phyloP scores from a whole-genome alignment of 176 grass and related monocot species.

The Oryza australiensis region DNA sequence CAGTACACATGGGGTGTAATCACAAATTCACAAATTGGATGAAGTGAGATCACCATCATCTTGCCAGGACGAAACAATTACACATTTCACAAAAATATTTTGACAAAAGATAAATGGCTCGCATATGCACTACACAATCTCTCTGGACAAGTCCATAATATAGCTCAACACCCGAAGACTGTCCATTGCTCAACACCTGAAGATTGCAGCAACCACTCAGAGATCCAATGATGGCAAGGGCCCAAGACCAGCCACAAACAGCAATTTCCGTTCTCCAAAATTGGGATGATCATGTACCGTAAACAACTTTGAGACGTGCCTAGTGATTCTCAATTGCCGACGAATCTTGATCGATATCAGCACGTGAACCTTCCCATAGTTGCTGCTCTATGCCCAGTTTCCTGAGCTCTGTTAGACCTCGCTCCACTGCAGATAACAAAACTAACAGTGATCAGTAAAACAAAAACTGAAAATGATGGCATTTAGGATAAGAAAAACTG shows the following conservation, averaged over 20 bases:
- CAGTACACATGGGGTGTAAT: slow-evolving; percentile 22
- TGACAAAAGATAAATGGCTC: slow-evolving; percentile 34
- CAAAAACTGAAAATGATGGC: not conserved
- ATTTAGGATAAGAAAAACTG: not conserved
- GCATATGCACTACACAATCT: slow-evolving; percentile 36
- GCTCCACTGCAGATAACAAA: slow-evolving; percentile 78
- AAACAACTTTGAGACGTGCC: slow-evolving; percentile 31
- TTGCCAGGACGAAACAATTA: slow-evolving; percentile 27
- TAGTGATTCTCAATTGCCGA: slow-evolving; percentile 52
- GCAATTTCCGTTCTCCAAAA: slow-evolving; percentile 50
- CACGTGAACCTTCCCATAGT: slow-evolving; percentile 81
- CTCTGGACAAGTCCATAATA: slow-evolving; percentile 14
- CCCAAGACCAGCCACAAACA: slow-evolving; percentile 21
- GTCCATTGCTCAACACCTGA: slow-evolving; percentile 12
- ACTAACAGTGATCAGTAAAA: slow-evolving; percentile 10
- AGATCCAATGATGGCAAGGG: not conserved
- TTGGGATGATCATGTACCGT: slow-evolving; percentile 17
- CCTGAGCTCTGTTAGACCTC: slow-evolving; percentile 85
- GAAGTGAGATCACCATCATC: slow-evolving; percentile 28
- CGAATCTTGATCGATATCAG: slow-evolving; percentile 69
- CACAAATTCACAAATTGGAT: slow-evolving; percentile 54
- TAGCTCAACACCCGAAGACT: not conserved
- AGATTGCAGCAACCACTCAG: not conserved
- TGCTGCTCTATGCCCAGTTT: slow-evolving; percentile 85
- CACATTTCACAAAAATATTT: slow-evolving; percentile 50